phyloP scores from a whole-genome alignment of 1,139 yeast species.

The Williopsis jadinii region DNA sequence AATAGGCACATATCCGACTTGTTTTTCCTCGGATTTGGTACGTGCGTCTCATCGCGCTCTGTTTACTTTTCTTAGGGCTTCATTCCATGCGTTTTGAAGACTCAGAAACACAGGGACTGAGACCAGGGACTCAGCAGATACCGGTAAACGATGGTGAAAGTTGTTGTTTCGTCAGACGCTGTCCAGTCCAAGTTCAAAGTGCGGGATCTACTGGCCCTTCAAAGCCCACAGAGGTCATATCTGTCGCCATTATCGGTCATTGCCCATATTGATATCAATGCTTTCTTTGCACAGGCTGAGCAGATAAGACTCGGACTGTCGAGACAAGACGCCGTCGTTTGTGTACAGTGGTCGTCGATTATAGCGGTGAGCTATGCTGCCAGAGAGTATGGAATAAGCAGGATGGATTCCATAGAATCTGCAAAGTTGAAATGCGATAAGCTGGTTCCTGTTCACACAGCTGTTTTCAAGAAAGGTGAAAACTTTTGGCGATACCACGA shows the following conservation, averaged over 20 bases:
- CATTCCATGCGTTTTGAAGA: neutral
- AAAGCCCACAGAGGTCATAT: constrained; percentile 39
- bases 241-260: constrained; percentile 71
- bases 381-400: constrained; percentile 66
- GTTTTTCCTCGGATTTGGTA: neutral
- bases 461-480: constrained; percentile 86
- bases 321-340: constrained; percentile 76
- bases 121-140: neutral
- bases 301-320: constrained; percentile 63
- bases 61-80: neutral
- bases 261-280: constrained; percentile 86
- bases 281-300: constrained; percentile 94
- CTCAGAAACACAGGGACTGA: neutral
- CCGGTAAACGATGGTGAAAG: neutral
- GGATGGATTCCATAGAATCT: constrained; percentile 66
- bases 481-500: constrained; percentile 71
- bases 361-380: constrained; percentile 93
- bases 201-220: constrained; percentile 41
- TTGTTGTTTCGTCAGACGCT: neutral
- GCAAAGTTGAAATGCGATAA: constrained; percentile 73
- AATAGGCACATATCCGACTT: neutral
- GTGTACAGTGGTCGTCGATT: constrained; percentile 86
- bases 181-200: constrained; percentile 33
- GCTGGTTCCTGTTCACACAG: constrained; percentile 81
- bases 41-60: neutral